Conservation (phyloP, 495 filamentous ascomycete species). For the Daldinia caldariorum region DNA sequence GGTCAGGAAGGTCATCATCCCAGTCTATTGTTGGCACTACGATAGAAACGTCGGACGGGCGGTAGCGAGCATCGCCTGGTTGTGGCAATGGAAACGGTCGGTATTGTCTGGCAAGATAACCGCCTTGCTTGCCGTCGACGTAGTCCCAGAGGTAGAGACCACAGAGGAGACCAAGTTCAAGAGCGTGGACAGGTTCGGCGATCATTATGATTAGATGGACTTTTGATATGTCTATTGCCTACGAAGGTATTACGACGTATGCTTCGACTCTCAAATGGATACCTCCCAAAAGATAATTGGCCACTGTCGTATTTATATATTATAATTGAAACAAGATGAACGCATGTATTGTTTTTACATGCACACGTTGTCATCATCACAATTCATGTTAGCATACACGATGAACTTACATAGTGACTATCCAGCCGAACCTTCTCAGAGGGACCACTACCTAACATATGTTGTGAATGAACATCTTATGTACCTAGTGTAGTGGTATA, state of each 20-base stretch:
- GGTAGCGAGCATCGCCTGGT: neutral
- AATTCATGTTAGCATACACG: no score
- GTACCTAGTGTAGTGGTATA: no score
- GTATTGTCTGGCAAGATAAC: slow-evolving; percentile 1
- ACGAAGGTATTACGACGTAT: neutral
- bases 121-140: slow-evolving; percentile 11
- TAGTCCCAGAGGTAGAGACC: slow-evolving; percentile 35
- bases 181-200: neutral
- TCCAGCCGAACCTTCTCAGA: no score
- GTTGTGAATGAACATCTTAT: no score
- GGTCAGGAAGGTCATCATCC: slow-evolving; percentile 14
- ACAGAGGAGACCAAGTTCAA: neutral
- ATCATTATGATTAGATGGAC: neutral
- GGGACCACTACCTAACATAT: no score
- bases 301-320: neutral
- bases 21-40: slow-evolving; percentile 35
- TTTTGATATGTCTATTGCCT: neutral
- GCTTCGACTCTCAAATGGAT: neutral
- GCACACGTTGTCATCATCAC: neutral
- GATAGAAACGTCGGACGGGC: slow-evolving; percentile 13
- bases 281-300: neutral
- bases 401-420: no score
- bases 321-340: neutral
- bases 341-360: neutral
- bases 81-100: slow-evolving; percentile 20